phyloP scores from a whole-genome alignment of 2,329 filamentous ascomycete genomes.

The Coleophoma crateriformis region DNA sequence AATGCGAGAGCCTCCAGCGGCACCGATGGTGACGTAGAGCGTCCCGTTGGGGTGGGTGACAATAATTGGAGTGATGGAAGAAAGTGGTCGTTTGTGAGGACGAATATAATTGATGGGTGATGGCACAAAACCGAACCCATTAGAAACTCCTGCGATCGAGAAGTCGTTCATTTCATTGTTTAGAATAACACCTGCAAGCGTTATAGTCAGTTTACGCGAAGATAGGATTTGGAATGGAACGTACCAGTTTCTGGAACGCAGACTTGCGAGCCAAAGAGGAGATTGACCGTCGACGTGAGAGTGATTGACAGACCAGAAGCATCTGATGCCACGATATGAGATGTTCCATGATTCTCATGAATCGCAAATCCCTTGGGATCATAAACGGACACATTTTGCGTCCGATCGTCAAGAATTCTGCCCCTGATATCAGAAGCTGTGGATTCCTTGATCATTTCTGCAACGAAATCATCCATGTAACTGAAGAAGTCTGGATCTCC shows the following conservation, averaged over 20 bases:
- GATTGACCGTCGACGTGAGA: conserved; percentile 82
- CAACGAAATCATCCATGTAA: conserved; percentile 58
- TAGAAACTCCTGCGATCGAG: conserved; percentile 70
- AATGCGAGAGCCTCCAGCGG: conserved; percentile 78
- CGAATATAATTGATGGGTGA: conserved; percentile 76
- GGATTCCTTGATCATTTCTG: conserved; percentile 56
- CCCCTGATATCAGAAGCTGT: conserved; percentile 54
- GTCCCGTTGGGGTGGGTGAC: conserved; percentile 60
- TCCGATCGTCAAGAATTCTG: conserved; percentile 67
- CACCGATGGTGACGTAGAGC: conserved; percentile 65
- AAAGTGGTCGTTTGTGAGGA: conserved; percentile 75
- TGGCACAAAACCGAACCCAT: conserved; percentile 82
- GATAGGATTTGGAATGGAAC: neutral
- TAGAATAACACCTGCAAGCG: conserved; percentile 16
- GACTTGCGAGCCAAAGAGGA: conserved; percentile 75
- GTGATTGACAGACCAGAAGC: conserved; percentile 68
- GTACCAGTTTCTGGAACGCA: conserved; percentile 79
- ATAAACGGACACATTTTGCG: conserved; percentile 70
- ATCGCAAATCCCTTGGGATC: conserved; percentile 61
- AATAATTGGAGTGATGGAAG: conserved; percentile 76
- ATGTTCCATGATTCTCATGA: conserved; percentile 67
- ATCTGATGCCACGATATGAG: conserved; percentile 70
- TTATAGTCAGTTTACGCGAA: too few relatives aligned
- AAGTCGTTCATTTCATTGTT: conserved; percentile 76
- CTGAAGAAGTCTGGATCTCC: conserved; percentile 76